Percentiles rank a stretch among this genome's conserved stretches.
These are phyloP conservation scores for Globisporangium radiosum DNA, from an alignment of 352 stramenopile genomes.

Conservation along the genomic window DNA sequence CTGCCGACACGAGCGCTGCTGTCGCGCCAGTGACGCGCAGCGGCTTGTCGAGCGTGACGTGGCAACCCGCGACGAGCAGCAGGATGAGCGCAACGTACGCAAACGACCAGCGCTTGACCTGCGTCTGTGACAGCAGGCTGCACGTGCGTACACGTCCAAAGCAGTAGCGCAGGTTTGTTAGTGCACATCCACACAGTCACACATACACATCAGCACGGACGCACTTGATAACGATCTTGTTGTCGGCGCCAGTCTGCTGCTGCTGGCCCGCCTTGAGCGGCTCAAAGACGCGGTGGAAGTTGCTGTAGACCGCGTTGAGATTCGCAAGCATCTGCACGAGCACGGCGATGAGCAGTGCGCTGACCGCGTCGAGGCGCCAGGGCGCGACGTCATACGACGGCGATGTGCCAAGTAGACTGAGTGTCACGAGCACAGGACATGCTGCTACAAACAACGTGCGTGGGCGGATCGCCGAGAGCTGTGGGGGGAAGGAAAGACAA, in stretches of 20 bases:
- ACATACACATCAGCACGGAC: constrained; percentile 1
- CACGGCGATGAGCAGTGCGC: constrained; percentile 33
- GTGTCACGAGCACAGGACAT: constrained; percentile 39
- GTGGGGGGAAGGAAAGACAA: background rate
- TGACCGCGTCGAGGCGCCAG: constrained; percentile 34
- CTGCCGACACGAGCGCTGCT: constrained; percentile 23
- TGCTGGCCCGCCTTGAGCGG: constrained; percentile 20
- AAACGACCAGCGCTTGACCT: constrained; percentile 65
- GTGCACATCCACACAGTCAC: background rate
- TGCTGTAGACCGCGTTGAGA: constrained; percentile 64
- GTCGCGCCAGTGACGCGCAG: constrained; percentile 21
- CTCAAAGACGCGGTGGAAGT: constrained; percentile 56
- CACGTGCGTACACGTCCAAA: background rate
- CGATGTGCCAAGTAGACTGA: constrained; percentile 33
- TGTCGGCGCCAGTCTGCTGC: constrained; percentile 17
- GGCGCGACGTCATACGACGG: constrained; percentile 16
- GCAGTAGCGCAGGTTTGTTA: background rate
- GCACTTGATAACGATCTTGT: constrained; percentile 69
- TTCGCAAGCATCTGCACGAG: constrained; percentile 68
- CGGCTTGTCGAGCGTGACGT: constrained; percentile 37
- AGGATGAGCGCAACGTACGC: constrained; percentile 47
- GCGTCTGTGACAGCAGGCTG: constrained; percentile 66
- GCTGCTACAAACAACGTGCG: constrained; percentile 54
- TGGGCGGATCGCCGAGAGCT: constrained; percentile 45
- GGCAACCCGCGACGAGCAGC: constrained; percentile 22